Percentiles rank a stretch among this genome's conserved stretches.
phyloP scores from a whole-genome alignment of 2,329 filamentous ascomycete species.

The Trichoderma oligosporum region DNA sequence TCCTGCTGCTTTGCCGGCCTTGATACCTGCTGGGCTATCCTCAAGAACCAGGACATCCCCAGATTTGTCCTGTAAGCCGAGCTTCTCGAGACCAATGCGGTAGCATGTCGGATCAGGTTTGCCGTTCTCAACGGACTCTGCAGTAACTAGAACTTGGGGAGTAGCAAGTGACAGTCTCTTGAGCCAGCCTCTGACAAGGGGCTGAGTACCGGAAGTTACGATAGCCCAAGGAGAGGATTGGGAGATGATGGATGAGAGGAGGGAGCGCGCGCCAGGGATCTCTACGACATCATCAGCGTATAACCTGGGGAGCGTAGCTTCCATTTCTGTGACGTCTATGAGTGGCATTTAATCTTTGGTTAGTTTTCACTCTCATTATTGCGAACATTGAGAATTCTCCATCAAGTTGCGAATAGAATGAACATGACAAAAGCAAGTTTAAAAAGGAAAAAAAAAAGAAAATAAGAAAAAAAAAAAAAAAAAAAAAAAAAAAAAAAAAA shows the following conservation, averaged over 20 bases:
- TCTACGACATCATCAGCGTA: constrained; percentile 77
- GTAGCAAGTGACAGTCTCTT: constrained; percentile 60
- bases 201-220: constrained; percentile 68
- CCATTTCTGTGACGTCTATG: constrained; percentile 72
- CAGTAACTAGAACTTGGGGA: constrained; percentile 66
- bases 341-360: neutral
- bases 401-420: too few relatives aligned
- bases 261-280: constrained; percentile 73
- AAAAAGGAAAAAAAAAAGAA: too few relatives aligned
- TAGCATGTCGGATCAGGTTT: constrained; percentile 79
- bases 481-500: neutral
- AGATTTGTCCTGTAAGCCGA: constrained; percentile 49
- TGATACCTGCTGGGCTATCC: constrained; percentile 83
- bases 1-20: constrained; percentile 77
- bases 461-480: too few relatives aligned
- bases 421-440: too few relatives aligned
- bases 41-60: constrained; percentile 71
- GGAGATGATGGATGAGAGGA: constrained; percentile 64
- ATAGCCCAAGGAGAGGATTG: constrained; percentile 75
- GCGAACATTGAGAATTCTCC: neutral
- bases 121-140: constrained; percentile 69
- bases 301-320: constrained; percentile 70
- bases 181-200: constrained; percentile 70
- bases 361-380: neutral
- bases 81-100: constrained; percentile 59